A percentile compares a stretch with the other conserved stretches of the same genome.
Conservation (phyloP, 225 moss, liverwort and hornwort species). For the Climacium dendroides region DNA sequence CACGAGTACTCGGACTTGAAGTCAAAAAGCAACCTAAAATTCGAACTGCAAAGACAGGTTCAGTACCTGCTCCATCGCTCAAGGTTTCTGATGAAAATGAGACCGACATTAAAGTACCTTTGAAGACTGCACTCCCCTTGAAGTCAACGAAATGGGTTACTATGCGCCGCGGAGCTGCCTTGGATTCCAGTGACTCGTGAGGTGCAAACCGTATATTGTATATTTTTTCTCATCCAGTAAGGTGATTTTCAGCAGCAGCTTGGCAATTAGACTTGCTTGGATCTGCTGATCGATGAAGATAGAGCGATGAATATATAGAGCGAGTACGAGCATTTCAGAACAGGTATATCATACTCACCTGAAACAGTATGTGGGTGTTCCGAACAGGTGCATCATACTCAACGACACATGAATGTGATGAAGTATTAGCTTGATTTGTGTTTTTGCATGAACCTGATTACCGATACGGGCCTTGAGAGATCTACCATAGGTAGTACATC, state of each 20-base stretch:
- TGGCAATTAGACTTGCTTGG: not conserved
- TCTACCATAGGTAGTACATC: not conserved
- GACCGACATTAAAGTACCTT: constrained; percentile 39
- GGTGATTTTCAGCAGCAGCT: not conserved
- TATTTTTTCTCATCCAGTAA: not conserved
- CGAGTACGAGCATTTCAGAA: not conserved
- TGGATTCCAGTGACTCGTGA: constrained; percentile 22
- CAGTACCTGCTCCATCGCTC: constrained; percentile 2
- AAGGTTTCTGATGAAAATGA: constrained; percentile 17
- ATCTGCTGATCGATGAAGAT: not conserved
- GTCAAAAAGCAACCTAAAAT: constrained; percentile 34
- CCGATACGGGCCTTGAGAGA: not conserved
- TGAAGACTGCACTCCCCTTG: constrained; percentile 61
- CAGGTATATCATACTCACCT: not conserved
- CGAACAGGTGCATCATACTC: not conserved
- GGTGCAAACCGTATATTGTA: not conserved
- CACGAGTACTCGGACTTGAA: constrained; percentile 55
- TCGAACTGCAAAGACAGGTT: constrained; percentile 1
- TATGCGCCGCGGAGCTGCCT: constrained; percentile 38
- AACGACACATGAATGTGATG: not conserved
- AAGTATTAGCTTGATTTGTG: not conserved
- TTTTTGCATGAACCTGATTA: not conserved
- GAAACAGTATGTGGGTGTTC: not conserved
- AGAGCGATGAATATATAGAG: not conserved
- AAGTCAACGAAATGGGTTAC: constrained; percentile 81